phyloP scores from a whole-genome alignment of 2,329 filamentous ascomycete genomes.

The Ambrosiella cleistominuta region DNA sequence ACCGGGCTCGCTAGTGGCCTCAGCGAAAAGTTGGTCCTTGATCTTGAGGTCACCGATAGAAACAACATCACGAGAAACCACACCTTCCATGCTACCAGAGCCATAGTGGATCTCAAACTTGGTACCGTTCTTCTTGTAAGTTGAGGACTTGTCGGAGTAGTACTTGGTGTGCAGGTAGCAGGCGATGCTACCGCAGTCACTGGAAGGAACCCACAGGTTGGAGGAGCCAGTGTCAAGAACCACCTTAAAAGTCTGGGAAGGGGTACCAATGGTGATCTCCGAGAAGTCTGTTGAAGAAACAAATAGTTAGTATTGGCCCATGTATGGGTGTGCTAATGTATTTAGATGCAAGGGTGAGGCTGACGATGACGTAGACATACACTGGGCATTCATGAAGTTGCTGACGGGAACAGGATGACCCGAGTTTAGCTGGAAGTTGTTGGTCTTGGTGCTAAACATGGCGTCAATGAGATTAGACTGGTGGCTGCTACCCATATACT shows the following conservation, averaged over 20 bases:
- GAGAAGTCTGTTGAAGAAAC: slow-evolving; percentile 57
- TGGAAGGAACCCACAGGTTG: slow-evolving; percentile 94
- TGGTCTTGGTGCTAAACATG: slow-evolving; percentile 60
- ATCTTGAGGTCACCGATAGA: slow-evolving; percentile 78
- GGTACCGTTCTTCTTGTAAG: slow-evolving; percentile 86
- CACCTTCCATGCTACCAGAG: slow-evolving; percentile 83
- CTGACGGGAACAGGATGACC: slow-evolving; percentile 73
- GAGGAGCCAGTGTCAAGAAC: slow-evolving; percentile 96
- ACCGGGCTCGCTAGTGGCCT: slow-evolving; percentile 88
- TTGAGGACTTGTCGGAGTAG: slow-evolving; percentile 73
- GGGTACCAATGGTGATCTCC: slow-evolving; percentile 81
- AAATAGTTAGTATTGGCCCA: neutral
- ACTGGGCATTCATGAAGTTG: slow-evolving; percentile 98
- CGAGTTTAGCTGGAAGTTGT: slow-evolving; percentile 36
- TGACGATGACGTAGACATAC: slow-evolving; percentile 38
- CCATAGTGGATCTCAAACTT: slow-evolving; percentile 89
- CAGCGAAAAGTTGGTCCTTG: slow-evolving; percentile 84
- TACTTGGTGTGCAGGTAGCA: slow-evolving; percentile 97
- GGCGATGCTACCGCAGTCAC: slow-evolving; percentile 81
- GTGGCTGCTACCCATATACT: slow-evolving; percentile 68
- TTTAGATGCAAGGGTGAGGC: too few species aligned
- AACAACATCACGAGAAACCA: slow-evolving; percentile 76
- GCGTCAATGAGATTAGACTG: slow-evolving; percentile 56
- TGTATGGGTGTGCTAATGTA: neutral
- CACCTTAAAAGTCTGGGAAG: slow-evolving; percentile 93